Percentiles rank a stretch among this genome's conserved stretches.
phyloP scores from a whole-genome alignment of 768 basidiomycete species.

The Rhodotorula diobovata region DNA sequence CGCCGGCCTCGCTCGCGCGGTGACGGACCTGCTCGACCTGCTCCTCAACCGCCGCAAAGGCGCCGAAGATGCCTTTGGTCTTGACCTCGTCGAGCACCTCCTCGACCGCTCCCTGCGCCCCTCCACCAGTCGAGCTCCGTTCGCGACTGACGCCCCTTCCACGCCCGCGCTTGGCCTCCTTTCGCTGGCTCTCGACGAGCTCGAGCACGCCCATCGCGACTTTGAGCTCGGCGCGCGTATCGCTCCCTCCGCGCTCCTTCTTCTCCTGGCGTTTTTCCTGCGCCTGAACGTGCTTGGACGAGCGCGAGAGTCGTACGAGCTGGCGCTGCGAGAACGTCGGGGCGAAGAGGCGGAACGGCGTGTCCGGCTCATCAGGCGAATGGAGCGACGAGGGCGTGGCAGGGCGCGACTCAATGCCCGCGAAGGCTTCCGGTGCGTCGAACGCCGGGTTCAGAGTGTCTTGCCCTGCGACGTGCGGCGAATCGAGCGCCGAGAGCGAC shows the following conservation, averaged over 20 bases:
- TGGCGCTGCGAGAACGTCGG: constrained; percentile 10
- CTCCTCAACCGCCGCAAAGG: background rate
- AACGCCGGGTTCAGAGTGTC: background rate
- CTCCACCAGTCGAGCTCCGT: background rate
- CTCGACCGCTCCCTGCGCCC: background rate
- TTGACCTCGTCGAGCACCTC: background rate
- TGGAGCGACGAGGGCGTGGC: background rate
- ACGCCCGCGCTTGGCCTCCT: background rate
- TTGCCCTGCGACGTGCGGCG: background rate
- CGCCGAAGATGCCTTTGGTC: background rate
- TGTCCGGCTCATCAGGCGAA: background rate
- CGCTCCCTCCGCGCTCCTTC: background rate
- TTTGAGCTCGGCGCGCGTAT: constrained; percentile 6
- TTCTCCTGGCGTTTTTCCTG: background rate
- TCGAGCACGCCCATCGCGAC: constrained; percentile 13
- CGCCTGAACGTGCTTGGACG: background rate
- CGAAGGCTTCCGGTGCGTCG: background rate
- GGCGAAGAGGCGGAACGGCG: constrained; percentile 2
- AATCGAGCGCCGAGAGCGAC: background rate
- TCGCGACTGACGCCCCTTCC: background rate
- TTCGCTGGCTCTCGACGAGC: background rate
- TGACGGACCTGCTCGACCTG: background rate
- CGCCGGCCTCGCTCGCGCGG: background rate
- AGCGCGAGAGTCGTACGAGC: background rate
- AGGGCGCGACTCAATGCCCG: background rate